Conservation (phyloP, 805 yeast species). For the Kuraishia capsulata region DNA sequence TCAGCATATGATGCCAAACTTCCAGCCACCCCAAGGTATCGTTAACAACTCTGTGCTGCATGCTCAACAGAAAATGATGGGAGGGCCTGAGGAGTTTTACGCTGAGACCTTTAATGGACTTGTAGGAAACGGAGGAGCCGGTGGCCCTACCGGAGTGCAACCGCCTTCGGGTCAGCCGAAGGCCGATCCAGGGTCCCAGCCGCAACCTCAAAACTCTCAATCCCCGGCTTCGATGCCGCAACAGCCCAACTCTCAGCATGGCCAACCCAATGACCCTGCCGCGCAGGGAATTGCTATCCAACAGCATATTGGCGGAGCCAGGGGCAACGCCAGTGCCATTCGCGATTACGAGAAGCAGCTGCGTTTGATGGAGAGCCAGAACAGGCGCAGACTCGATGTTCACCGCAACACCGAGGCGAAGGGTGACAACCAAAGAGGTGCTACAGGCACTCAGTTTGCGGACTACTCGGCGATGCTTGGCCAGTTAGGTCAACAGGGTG, state of each 20-base stretch:
- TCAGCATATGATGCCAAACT: conserved; percentile 17
- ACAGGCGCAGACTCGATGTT: conserved; percentile 55
- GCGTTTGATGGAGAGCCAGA: conserved; percentile 66
- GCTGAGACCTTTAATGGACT: not conserved
- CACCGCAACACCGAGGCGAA: conserved; percentile 29
- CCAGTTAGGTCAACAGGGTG: conserved; percentile 12
- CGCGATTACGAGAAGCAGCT: conserved; percentile 80
- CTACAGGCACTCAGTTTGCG: conserved; percentile 9
- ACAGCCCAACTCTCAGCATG: too few species aligned
- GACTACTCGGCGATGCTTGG: conserved; percentile 13
- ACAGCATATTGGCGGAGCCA: too few species aligned
- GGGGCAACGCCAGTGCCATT: conserved; percentile 39
- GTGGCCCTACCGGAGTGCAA: too few species aligned
- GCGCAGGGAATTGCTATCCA: too few species aligned
- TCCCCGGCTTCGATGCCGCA: too few species aligned
- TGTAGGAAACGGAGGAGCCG: too few species aligned
- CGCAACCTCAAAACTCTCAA: too few species aligned
- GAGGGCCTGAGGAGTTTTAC: conserved; percentile 17
- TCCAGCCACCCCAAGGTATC: conserved; percentile 11
- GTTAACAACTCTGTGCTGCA: conserved; percentile 6
- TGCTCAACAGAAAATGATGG: conserved; percentile 20
- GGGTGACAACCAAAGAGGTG: conserved; percentile 1
- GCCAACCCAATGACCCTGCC: too few species aligned
- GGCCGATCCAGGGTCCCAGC: conserved; percentile 2
- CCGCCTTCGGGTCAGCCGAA: conserved; percentile 17